These are phyloP conservation scores for Kappamyces sp. DNA, from an alignment of 192 early-diverging fungal genomes.

Conservation along the genomic window DNA sequence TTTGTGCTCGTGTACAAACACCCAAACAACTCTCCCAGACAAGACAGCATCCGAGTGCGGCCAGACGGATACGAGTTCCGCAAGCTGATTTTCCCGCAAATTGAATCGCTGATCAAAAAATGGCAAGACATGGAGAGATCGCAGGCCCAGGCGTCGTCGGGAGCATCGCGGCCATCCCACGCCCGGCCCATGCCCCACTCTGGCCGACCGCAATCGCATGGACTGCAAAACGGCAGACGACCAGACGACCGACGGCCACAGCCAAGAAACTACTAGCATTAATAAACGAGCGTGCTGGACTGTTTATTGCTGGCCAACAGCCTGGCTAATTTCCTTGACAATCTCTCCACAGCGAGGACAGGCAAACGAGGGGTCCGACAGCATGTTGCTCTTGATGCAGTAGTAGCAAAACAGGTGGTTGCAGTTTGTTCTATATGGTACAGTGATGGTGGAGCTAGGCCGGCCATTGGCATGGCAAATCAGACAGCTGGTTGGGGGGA, in stretches of 20 bases:
- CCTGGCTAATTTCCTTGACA: conserved; percentile 45
- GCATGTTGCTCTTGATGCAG: conserved; percentile 70
- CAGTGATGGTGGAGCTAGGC: conserved; percentile 39
- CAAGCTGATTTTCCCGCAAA: conserved; percentile 57
- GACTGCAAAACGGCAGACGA: too few species aligned
- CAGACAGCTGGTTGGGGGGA: conserved; percentile 65
- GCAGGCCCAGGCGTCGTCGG: not conserved
- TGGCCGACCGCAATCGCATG: too few species aligned
- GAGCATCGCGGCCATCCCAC: not conserved
- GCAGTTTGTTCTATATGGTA: conserved; percentile 76
- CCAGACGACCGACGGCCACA: not conserved
- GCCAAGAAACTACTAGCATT: conserved; percentile 1
- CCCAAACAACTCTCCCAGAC: conserved; percentile 51
- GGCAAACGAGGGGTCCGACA: conserved; percentile 63
- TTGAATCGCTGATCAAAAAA: conserved; percentile 66
- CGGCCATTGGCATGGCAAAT: conserved; percentile 61
- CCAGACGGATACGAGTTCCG: conserved; percentile 73
- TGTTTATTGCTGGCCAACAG: not conserved
- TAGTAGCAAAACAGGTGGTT: conserved; percentile 88
- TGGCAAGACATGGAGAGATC: conserved; percentile 51
- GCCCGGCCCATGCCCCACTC: too few species aligned
- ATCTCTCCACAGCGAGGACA: conserved; percentile 73
- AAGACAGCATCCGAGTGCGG: conserved; percentile 70
- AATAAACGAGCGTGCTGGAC: conserved; percentile 5
- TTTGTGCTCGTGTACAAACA: conserved; percentile 75